These are phyloP conservation scores for Oenanthe javanica DNA, from an alignment of 140 eudicot species.

Conservation along the genomic window DNA sequence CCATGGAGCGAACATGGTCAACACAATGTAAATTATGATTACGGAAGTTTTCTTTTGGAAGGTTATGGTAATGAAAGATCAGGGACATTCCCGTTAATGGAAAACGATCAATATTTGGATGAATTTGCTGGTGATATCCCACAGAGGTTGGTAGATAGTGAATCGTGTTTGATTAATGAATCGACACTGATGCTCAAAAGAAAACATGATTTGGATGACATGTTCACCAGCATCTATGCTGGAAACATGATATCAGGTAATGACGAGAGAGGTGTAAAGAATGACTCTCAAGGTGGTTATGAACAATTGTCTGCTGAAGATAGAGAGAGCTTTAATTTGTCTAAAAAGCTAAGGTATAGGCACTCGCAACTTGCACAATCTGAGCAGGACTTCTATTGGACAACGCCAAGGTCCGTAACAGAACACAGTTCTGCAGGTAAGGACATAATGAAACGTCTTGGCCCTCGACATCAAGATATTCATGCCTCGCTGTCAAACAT, in stretches of 20 bases:
- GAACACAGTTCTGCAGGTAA: slow-evolving; percentile 14
- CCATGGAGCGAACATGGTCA: slow-evolving; percentile 10
- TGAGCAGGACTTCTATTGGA: slow-evolving; percentile 4
- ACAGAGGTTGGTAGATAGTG: slow-evolving; percentile 3
- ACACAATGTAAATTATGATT: background rate
- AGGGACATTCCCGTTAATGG: slow-evolving; percentile 12
- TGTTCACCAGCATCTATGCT: background rate
- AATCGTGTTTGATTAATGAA: background rate
- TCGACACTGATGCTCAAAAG: slow-evolving; percentile 3
- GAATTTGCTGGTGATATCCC: slow-evolving; percentile 3
- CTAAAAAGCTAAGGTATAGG: slow-evolving; percentile 9
- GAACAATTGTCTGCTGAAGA: slow-evolving; percentile 10
- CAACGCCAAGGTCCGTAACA: background rate
- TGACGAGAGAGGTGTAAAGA: slow-evolving; percentile 7
- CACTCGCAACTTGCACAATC: slow-evolving; percentile 6
- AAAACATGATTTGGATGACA: slow-evolving; percentile 15
- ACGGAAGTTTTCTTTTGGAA: background rate
- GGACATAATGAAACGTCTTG: slow-evolving; percentile 31
- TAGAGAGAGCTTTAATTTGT: background rate
- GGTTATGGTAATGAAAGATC: slow-evolving; percentile 7
- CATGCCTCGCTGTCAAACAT: slow-evolving; percentile 14
- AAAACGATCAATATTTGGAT: slow-evolving; percentile 11
- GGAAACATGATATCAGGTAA: slow-evolving; percentile 16
- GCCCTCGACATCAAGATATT: slow-evolving; percentile 18
- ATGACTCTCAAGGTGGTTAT: background rate